These are phyloP conservation scores for Trifolium subterraneum DNA, from an alignment of 306 rosid genomes.

Conservation along the genomic window DNA sequence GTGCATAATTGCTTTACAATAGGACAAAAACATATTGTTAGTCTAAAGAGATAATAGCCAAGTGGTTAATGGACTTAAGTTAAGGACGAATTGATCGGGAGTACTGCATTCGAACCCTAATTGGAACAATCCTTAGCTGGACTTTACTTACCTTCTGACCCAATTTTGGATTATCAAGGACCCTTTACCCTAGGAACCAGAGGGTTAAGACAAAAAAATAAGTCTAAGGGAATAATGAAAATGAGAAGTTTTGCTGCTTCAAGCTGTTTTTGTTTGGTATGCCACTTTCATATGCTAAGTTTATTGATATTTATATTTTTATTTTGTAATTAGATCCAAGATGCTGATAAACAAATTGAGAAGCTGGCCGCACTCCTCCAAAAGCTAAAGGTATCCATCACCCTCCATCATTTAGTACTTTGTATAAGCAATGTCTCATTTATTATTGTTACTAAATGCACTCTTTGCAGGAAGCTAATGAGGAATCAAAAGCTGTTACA, in stretches of 20 bases:
- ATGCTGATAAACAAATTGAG: constrained; percentile 74
- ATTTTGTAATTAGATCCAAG: constrained; percentile 61
- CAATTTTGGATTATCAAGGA: too few relatives aligned
- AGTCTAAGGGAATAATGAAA: neutral
- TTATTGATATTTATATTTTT: constrained; percentile 26
- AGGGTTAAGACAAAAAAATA: too few relatives aligned
- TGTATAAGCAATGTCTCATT: constrained; percentile 22
- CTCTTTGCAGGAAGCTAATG: constrained; percentile 68
- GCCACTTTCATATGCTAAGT: constrained; percentile 8
- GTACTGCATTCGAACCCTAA: too few relatives aligned
- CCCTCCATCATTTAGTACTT: constrained; percentile 34
- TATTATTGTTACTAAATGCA: constrained; percentile 28
- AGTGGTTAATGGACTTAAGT: too few relatives aligned
- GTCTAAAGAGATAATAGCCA: too few relatives aligned
- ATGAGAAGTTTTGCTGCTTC: constrained; percentile 2
- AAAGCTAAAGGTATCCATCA: constrained; percentile 68
- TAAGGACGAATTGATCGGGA: too few relatives aligned
- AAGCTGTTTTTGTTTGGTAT: constrained; percentile 31
- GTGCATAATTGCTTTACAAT: too few relatives aligned
- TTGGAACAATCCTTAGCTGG: too few relatives aligned
- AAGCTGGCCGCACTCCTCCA: constrained; percentile 70
- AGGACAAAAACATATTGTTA: too few relatives aligned
- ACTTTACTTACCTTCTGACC: too few relatives aligned
- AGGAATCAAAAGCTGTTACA: constrained; percentile 91
- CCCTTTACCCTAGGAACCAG: too few relatives aligned